Evolutionary conservation across 2,329 filamentous ascomycete genomes (phyloP), one percentile per base, ranked within the genome.

Genomic region (Tolypocladium ophioglossoides): DNA sequence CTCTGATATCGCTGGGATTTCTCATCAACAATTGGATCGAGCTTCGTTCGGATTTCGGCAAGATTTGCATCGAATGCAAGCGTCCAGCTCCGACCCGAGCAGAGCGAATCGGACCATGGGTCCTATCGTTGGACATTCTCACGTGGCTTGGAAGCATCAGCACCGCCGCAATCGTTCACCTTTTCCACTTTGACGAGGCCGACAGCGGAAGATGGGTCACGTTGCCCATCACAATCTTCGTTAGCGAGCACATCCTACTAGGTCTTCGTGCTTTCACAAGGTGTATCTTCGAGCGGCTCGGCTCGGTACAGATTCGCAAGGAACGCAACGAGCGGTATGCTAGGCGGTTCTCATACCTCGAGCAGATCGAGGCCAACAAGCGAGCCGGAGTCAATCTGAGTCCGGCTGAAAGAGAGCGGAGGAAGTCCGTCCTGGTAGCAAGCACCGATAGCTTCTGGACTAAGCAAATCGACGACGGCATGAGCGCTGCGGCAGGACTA

Each of bases 11-110:
- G 0, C 73, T 89, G 24, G 86, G 84, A 0, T 91, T 90, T 66
- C 72, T 90, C 16, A 69, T 88, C 64, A 90, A 90, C 68, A 86
- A 90, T 70, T 88, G 86, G 85, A 72, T 91, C 54, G 87, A 91
- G 67, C 75, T 91, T 11, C 84, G 87, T 11, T 85, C 86, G 3
- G 87, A 91, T 62, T 87, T 88, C 48, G 79, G 87, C 69, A 91
- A 90, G 63, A 86, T 91, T 54, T 87, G 84, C 58, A 74, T 84
- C 27, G 85, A 90, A 63, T 86, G 86, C 72, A 84, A 85, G 57
- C 80, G 87, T 1, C 87, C 87, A 0, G 80, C 78, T 0, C 87
- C 87, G 0, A 78, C 79, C 58, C 82, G 87, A 7, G 78, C 84
- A 1, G 87, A 89, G 63, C 85, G 83, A 4, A 89, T 91, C 57